A percentile compares a stretch with the other conserved stretches of the same genome.
These are phyloP conservation scores for Pythium chondricola DNA, from an alignment of 352 stramenopile species.

Conservation along the genomic window DNA sequence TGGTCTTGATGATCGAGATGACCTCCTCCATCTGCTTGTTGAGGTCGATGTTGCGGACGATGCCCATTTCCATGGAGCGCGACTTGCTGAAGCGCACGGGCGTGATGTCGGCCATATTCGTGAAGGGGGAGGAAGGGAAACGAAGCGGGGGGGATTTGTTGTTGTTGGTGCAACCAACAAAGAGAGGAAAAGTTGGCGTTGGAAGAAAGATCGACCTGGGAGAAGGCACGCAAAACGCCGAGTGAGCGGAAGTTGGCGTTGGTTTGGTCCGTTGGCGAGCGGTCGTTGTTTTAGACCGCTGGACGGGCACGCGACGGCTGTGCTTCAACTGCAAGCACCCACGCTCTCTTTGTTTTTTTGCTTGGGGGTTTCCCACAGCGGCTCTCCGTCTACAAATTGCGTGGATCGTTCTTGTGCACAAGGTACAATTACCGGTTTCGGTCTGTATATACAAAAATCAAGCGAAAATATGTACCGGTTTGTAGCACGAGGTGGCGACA, in stretches of 20 bases:
- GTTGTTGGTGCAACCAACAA: neutral
- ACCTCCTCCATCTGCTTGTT: conserved; percentile 67
- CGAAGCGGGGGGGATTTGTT: neutral
- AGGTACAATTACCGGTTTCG: conserved; percentile 3
- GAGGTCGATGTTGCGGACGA: conserved; percentile 44
- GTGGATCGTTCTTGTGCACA: neutral
- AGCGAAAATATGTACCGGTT: conserved; percentile 9
- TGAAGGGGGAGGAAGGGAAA: neutral
- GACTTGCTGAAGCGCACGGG: conserved; percentile 29
- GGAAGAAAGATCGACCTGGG: neutral
- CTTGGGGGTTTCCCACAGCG: neutral
- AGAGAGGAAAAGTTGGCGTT: neutral
- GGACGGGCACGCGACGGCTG: too few species aligned
- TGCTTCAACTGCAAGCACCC: conserved; percentile 8
- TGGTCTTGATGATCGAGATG: conserved; percentile 39
- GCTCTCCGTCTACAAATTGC: conserved; percentile 17
- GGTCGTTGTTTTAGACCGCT: too few species aligned
- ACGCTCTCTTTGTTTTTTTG: neutral
- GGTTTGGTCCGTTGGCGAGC: neutral
- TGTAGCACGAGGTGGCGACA: neutral
- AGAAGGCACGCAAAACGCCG: conserved; percentile 11
- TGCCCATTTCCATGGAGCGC: conserved; percentile 58
- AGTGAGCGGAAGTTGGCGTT: conserved; percentile 10
- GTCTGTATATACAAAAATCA: conserved; percentile 1
- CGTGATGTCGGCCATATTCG: conserved; percentile 27